Percentiles rank a stretch among this genome's conserved stretches.
Evolutionary conservation across 192 early-diverging fungal genomes (phyloP).

Genomic region (Coemansia sp.): DNA sequence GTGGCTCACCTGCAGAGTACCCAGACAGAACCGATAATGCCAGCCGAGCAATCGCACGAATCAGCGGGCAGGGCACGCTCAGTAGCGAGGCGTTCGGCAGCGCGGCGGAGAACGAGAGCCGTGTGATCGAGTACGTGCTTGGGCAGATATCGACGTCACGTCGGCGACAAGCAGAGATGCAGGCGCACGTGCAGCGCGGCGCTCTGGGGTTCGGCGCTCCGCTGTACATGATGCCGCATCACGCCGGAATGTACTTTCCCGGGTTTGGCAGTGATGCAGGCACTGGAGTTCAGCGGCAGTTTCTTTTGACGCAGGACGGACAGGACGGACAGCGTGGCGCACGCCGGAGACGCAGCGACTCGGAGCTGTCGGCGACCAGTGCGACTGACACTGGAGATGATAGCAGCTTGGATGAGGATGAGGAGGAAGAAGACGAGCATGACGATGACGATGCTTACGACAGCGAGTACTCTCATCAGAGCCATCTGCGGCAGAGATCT

Average conservation of each 20-base stretch:
- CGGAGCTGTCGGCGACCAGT: no score
- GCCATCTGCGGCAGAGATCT: neutral
- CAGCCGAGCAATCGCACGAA: neutral
- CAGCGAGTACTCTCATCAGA: neutral
- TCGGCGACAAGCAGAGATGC: constrained; percentile 6
- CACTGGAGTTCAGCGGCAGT: no score
- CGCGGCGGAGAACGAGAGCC: constrained; percentile 24
- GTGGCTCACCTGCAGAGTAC: no score
- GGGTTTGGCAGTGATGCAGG: neutral
- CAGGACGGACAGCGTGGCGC: neutral
- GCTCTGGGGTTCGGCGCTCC: constrained; percentile 22
- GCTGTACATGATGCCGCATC: constrained; percentile 36
- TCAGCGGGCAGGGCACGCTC: neutral
- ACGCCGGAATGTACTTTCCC: constrained; percentile 5
- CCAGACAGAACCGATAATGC: neutral
- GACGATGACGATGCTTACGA: neutral
- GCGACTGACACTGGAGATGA: neutral
- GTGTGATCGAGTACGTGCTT: constrained; percentile 43
- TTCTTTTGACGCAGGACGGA: neutral
- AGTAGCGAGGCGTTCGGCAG: constrained; percentile 24
- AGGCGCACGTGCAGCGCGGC: neutral
- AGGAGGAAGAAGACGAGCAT: neutral
- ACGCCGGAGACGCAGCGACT: neutral
- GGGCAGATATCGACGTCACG: constrained; percentile 42
- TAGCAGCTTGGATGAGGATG: neutral